Percentiles rank a stretch among this genome's conserved stretches.
These are phyloP conservation scores for Angomonas ambiguus DNA, from an alignment of 208 protist species.

Conservation along the genomic window DNA sequence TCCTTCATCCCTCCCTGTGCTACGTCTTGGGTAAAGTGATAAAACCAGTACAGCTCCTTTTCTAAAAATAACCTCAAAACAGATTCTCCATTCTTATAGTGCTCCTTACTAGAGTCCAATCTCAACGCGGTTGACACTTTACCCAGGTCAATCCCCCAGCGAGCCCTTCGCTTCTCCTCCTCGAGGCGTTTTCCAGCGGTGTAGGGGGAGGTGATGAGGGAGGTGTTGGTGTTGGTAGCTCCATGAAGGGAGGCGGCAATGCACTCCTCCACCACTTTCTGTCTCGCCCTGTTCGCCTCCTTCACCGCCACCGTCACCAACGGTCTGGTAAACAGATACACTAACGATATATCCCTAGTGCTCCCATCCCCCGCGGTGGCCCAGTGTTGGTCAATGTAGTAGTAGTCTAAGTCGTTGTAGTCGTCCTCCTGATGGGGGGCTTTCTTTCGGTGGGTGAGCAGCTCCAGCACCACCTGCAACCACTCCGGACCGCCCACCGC, in stretches of 20 bases:
- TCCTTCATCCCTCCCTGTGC: background rate
- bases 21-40: background rate
- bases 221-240: background rate
- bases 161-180: background rate
- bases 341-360: background rate
- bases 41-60: background rate
- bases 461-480: background rate
- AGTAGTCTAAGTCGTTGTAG: background rate
- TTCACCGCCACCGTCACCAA: background rate
- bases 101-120: background rate
- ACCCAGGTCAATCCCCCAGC: background rate
- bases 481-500: background rate
- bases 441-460: background rate
- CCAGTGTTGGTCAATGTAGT: background rate
- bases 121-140: background rate
- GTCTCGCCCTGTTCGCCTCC: conserved; percentile 1
- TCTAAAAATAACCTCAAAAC: background rate
- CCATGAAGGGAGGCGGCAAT: background rate
- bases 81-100: background rate
- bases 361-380: background rate
- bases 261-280: background rate
- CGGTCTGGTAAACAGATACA: background rate
- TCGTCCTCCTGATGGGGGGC: background rate
- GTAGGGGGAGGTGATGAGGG: background rate
- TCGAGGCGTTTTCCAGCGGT: background rate